A percentile compares a stretch with the other conserved stretches of the same genome.
Evolutionary conservation across 2,329 filamentous ascomycete genomes (phyloP).

Genomic region (Berkeleyomyces rouxiae): DNA sequence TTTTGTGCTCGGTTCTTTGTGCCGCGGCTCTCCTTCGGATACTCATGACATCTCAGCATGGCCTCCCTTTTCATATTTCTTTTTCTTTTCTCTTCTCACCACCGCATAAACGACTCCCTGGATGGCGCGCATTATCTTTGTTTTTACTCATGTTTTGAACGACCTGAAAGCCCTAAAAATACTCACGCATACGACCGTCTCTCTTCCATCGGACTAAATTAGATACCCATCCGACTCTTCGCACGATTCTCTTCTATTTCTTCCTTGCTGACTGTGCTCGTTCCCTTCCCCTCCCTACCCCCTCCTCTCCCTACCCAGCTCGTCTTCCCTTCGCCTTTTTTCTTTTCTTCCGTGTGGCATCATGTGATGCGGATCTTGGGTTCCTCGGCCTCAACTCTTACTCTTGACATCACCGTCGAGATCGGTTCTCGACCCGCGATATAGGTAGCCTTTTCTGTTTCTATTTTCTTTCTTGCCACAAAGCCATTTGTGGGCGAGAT

Average conservation of each 20-base stretch:
- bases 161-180: constrained; percentile 3
- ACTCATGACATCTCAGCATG: neutral
- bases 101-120: neutral
- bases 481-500: neutral
- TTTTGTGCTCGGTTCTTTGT: neutral
- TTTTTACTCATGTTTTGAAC: constrained; percentile 5
- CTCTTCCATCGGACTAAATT: constrained; percentile 3
- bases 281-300: neutral
- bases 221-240: constrained; percentile 6
- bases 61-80: neutral
- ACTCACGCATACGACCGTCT: constrained; percentile 2
- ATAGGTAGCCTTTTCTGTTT: constrained; percentile 8
- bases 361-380: neutral
- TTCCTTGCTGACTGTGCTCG: neutral
- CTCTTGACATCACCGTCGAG: neutral
- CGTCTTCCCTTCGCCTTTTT: neutral
- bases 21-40: neutral
- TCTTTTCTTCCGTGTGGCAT: neutral
- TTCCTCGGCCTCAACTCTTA: neutral
- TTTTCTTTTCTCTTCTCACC: neutral
- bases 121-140: constrained; percentile 6
- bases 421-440: neutral
- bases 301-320: neutral
- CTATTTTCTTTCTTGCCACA: neutral
- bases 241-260: neutral